phyloP scores from a whole-genome alignment of 768 basidiomycete species.

The Boletus fagicola region DNA sequence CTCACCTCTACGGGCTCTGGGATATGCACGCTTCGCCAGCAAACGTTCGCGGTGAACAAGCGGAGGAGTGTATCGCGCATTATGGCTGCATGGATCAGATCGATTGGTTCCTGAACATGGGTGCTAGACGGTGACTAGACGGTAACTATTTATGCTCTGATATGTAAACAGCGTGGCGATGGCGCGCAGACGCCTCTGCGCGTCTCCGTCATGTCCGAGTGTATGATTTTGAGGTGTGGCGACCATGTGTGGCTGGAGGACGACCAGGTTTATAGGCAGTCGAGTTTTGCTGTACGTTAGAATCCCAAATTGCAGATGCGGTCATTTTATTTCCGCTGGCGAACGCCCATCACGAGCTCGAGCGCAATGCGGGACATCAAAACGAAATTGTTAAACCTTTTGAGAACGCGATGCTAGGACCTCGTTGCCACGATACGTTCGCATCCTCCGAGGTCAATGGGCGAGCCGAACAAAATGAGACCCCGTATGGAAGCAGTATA shows the following conservation, averaged over 20 bases:
- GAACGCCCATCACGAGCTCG: background rate
- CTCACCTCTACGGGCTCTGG: constrained; percentile 2
- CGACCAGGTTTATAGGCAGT: background rate
- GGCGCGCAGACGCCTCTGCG: background rate
- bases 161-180: background rate
- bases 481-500: too few species aligned
- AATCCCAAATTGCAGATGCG: background rate
- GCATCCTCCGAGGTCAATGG: too few species aligned
- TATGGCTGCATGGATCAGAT: constrained; percentile 25
- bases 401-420: background rate
- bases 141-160: constrained; percentile 1
- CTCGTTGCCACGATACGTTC: too few species aligned
- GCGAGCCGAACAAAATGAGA: too few species aligned
- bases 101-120: constrained; percentile 13
- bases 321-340: constrained; percentile 3
- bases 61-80: constrained; percentile 14
- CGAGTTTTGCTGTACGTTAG: constrained; percentile 1
- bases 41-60: constrained; percentile 18
- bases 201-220: background rate
- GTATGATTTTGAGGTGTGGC: background rate
- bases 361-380: background rate
- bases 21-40: constrained; percentile 21
- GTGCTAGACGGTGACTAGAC: background rate
- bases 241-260: background rate
- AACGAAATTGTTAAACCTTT: too few species aligned